Conservation (phyloP, 2,329 filamentous ascomycete genomes). For the Penicillium sp. region DNA sequence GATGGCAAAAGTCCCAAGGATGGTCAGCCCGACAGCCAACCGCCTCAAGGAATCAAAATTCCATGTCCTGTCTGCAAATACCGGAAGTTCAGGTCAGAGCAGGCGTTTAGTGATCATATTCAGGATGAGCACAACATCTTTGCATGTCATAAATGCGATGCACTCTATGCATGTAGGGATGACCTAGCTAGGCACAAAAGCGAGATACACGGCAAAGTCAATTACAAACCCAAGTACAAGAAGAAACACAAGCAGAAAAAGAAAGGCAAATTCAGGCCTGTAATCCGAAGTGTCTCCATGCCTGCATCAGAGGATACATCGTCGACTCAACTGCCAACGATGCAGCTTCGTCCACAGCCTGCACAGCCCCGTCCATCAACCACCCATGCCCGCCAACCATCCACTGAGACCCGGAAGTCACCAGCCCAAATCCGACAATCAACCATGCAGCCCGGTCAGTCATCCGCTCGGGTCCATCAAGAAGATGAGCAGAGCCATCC, state of each 20-base stretch:
- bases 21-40: not conserved
- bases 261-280: not conserved
- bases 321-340: not conserved
- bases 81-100: not conserved
- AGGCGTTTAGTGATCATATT: not conserved
- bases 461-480: no score
- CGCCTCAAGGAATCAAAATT: not conserved
- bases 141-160: not conserved
- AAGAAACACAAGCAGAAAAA: not conserved
- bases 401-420: not conserved
- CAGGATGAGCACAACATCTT: not conserved
- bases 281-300: not conserved
- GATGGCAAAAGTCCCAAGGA: fast-evolving
- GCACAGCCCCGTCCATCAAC: not conserved
- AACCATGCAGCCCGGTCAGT: not conserved
- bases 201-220: not conserved
- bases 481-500: not conserved
- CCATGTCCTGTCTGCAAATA: not conserved
- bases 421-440: not conserved
- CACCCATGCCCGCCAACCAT: not conserved
- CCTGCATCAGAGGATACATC: not conserved
- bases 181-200: not conserved
- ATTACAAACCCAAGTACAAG: fast-evolving
- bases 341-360: not conserved
- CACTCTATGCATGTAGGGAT: not conserved